A percentile compares a stretch with the other conserved stretches of the same genome.
phyloP scores from a whole-genome alignment of 768 basidiomycete genomes.

The Fomitopsis serialis region DNA sequence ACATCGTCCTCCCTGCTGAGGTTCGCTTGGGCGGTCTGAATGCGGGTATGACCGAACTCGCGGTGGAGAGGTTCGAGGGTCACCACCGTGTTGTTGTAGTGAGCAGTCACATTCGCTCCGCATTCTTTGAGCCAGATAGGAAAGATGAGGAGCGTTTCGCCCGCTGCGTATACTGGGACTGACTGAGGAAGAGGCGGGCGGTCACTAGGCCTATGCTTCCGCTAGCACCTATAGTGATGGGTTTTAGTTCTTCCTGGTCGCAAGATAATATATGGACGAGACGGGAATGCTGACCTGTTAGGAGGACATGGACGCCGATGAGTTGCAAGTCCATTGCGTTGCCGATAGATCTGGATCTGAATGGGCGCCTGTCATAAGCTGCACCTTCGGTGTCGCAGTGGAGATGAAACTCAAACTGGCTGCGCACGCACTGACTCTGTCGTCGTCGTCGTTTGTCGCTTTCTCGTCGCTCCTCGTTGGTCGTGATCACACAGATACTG shows the following conservation, averaged over 20 bases:
- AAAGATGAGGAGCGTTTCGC: background rate
- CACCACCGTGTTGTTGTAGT: conserved; percentile 52
- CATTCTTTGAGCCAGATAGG: conserved; percentile 41
- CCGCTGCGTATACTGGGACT: conserved; percentile 21
- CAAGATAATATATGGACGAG: background rate
- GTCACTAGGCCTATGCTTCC: conserved; percentile 73
- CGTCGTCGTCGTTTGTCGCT: background rate
- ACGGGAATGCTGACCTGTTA: conserved; percentile 44
- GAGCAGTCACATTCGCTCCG: conserved; percentile 66
- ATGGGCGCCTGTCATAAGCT: background rate
- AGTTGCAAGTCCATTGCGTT: conserved; percentile 50
- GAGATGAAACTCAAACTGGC: too few species aligned
- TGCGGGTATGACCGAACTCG: conserved; percentile 28
- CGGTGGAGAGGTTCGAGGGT: conserved; percentile 37
- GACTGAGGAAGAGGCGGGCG: conserved; percentile 49
- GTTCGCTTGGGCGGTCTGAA: conserved; percentile 44
- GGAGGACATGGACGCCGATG: conserved; percentile 56
- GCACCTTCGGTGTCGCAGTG: too few species aligned
- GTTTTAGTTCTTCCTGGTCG: too few species aligned
- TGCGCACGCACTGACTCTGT: too few species aligned
- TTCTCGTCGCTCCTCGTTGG: background rate
- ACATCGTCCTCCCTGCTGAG: conserved; percentile 55
- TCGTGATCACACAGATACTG: background rate
- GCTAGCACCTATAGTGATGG: conserved; percentile 48
- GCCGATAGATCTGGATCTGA: background rate